These are phyloP conservation scores for Ceriops zippeliana DNA, from an alignment of 345 rosid species.

Conservation along the genomic window DNA sequence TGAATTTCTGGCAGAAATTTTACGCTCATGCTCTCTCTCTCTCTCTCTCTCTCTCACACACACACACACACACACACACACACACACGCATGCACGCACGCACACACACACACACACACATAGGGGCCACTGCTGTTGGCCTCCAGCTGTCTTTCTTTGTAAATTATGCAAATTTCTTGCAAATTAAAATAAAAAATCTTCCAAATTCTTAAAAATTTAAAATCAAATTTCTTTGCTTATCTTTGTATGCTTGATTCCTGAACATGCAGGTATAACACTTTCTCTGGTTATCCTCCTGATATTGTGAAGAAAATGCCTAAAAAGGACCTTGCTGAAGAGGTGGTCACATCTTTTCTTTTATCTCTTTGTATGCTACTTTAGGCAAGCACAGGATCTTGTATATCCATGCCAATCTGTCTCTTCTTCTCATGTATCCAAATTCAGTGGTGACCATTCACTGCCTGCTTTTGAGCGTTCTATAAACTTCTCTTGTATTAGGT, in stretches of 20 bases:
- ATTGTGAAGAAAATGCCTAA: constrained; percentile 94
- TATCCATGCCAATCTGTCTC: neutral
- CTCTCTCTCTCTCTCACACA: neutral
- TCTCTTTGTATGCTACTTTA: neutral
- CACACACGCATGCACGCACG: no score
- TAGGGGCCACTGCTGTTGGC: neutral
- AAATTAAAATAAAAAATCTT: no score
- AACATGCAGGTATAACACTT: constrained; percentile 77
- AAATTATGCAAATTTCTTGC: neutral
- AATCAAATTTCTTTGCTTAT: neutral
- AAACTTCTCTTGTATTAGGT: constrained; percentile 42
- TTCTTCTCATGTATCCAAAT: neutral
- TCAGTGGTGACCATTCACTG: constrained; percentile 2
- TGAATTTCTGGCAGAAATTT: no score
- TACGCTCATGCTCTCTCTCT: neutral
- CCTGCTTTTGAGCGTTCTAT: neutral
- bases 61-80: no score
- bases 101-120: no score
- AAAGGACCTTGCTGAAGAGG: constrained; percentile 96
- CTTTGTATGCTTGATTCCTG: neutral
- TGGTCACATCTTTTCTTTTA: constrained; percentile 17
- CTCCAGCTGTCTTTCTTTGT: neutral
- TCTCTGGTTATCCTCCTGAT: constrained; percentile 91
- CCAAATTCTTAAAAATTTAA: neutral
- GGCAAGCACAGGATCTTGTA: neutral